Base-by-base conservation (phyloP, 1,284 basidiomycete genomes). In the Paramarasmius palmivorus region DNA sequence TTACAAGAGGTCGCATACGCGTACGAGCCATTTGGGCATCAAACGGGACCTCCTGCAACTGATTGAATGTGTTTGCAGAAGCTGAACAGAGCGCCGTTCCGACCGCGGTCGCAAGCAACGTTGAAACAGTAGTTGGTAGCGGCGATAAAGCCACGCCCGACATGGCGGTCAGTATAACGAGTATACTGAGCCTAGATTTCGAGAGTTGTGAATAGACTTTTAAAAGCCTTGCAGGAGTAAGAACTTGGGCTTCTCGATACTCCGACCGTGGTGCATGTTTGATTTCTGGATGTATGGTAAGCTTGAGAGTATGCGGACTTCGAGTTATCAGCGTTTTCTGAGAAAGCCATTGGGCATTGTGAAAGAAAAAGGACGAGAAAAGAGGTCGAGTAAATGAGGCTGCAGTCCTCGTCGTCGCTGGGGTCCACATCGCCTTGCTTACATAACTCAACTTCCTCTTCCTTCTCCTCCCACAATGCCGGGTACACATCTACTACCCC, bases 11-110 rank as follows among this genome's bases (percentile, higher is more conserved):
- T 22, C 97, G 78, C 45, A 81, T 87, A 15, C 95, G 83, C 0
- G 97, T 99, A 36, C 97, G 85, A 0, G 87, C 81, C 86, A 98
- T 99, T 69, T 99, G 97, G 0, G 97, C 95, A 67, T 99, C 97
- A 58, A 96, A 92, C 0, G 97, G 97, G 3, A 92, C 81, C 70
- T 99, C 97, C 64, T 95, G 88, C 2, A 99, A 75, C 70, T 99
- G 95, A 72, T 99, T 99, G 61, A 98, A 79, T 0, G 95, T 82
- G 68, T 98, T 98, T 22, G 97, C 97, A 0, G 94, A 92, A 1
- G 95, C 92, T 4, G 90, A 92, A 67, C 95, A 98, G 35, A 99
- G 79, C 0, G 89, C 85, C 0, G 95, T 98, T 36, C 97, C 97
- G 26, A 89, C 70, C 0, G 95, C 93, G 0, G 96, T 91, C 7